Evolutionary conservation across 2,329 filamentous ascomycete genomes (phyloP), one percentile per base, ranked within the genome.

Genomic region (Pseudofabraea citricarpa): DNA sequence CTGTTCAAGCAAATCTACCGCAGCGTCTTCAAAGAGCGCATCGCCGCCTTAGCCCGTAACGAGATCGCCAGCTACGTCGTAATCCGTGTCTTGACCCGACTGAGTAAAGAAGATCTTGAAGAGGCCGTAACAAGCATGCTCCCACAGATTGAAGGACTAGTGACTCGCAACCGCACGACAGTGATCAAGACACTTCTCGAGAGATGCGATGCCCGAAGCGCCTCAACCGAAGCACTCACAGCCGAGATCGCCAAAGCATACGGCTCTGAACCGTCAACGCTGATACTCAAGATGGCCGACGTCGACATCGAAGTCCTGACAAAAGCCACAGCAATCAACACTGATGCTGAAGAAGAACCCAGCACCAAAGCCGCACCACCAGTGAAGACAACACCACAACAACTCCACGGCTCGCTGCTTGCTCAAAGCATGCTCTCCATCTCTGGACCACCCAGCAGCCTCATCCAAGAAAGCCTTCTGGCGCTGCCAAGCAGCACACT

Each of bases 21-120:
- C 45, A 82, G 84, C 52, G 79, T 90, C 51, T 86, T 97, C 64
- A 85, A 83, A 48, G 82, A 85, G 12, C 80, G 89, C 20, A 85
- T 97, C 56, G 81, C 83, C 18, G 86, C 81, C 29, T 77, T 95
- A 46, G 79, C 91, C 5, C 84, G 90, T 45, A 97, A 97, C 61
- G 90, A 95, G 56, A 86, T 90, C 38, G 90, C 93, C 5, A 85
- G 82, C 19, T 97, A 95, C 58, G 86, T 94, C 1, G 88, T 89
- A 16, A 86, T 90, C 53, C 80, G 82, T 45, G 82, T 94, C 3
- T 70, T 98, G 33, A 87, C 89, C 60, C 80, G 93, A 42, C 72
- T 97, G 9, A 85, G 87, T 63, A 90, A 88, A 59, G 89, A 95
- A 47, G 90, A 96, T 58, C 73, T 98, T 7, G 73, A 83, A 32